phyloP scores from a whole-genome alignment of 1,284 basidiomycete species.

The Heimioporus punctisporus region DNA sequence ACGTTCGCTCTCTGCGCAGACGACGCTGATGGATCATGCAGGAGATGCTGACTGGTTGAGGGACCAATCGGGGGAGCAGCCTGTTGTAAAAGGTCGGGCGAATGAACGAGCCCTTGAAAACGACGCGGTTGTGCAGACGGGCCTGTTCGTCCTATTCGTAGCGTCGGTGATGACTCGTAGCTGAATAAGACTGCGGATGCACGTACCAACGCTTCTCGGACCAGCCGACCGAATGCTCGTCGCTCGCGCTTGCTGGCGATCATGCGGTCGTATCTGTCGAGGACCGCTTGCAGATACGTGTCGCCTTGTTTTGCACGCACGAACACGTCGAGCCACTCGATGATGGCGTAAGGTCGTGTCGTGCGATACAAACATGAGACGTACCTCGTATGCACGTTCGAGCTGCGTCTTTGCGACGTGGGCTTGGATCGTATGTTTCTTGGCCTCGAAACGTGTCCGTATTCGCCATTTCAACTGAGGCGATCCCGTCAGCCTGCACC shows the following conservation, averaged over 20 bases:
- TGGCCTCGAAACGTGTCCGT: constrained; percentile 52
- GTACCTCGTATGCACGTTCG: constrained; percentile 53
- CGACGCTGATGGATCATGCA: constrained; percentile 71
- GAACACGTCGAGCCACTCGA: constrained; percentile 68
- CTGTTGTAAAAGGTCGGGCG: constrained; percentile 62
- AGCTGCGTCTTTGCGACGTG: constrained; percentile 47
- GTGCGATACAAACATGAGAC: neutral
- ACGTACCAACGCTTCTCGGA: constrained; percentile 55
- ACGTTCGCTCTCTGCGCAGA: constrained; percentile 47
- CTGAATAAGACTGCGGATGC: neutral
- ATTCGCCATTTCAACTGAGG: constrained; percentile 60
- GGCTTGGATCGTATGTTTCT: constrained; percentile 53
- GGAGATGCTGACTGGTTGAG: constrained; percentile 70
- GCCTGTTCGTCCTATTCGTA: constrained; percentile 45
- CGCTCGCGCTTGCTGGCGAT: constrained; percentile 54
- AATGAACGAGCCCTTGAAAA: constrained; percentile 69
- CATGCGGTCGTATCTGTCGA: constrained; percentile 57
- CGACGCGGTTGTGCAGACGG: constrained; percentile 55
- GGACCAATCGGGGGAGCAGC: constrained; percentile 76
- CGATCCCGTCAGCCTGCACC: neutral
- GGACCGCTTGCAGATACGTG: constrained; percentile 41
- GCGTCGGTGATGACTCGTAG: neutral
- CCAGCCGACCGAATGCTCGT: constrained; percentile 45
- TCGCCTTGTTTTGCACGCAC: constrained; percentile 54
- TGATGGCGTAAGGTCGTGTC: neutral